phyloP scores from a whole-genome alignment of 106 monocot genomes.

The Ottelia alismoides region DNA sequence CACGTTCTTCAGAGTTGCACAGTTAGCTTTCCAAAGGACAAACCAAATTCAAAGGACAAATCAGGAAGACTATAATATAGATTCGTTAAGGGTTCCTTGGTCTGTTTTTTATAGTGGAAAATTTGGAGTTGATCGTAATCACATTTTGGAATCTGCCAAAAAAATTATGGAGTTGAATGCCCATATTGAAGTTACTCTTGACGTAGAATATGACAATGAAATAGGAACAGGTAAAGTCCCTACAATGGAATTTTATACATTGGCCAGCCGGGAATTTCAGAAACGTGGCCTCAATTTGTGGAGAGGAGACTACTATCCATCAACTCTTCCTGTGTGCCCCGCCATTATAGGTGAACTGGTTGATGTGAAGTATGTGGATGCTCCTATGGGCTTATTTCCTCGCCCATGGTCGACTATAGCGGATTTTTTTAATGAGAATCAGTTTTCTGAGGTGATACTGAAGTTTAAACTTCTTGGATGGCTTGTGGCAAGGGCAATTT shows the following conservation, averaged over 20 bases:
- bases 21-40: conserved; percentile 25
- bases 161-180: conserved; percentile 61
- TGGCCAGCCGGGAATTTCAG: conserved; percentile 73
- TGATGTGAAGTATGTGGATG: conserved; percentile 31
- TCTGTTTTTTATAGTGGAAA: conserved; percentile 26
- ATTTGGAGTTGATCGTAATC: conserved; percentile 47
- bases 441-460: conserved; percentile 34
- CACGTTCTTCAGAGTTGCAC: conserved; percentile 48
- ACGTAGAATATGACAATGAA: conserved; percentile 77
- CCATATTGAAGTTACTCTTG: conserved; percentile 31
- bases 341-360: conserved; percentile 2
- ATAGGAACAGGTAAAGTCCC: conserved; percentile 92
- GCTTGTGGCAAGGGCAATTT: conserved; percentile 69
- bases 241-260: conserved; percentile 84
- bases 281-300: conserved; percentile 68
- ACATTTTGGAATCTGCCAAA: conserved; percentile 58
- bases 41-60: conserved; percentile 5
- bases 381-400: conserved; percentile 80
- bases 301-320: conserved; percentile 37
- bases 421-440: conserved; percentile 10
- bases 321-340: not conserved
- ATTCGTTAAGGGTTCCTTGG: not conserved
- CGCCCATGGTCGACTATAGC: conserved; percentile 46
- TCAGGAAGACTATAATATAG: not conserved
- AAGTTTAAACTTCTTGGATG: conserved; percentile 68